These are phyloP conservation scores for Solidago caesia DNA, from an alignment of 129 eudicot genomes.

Conservation along the genomic window DNA sequence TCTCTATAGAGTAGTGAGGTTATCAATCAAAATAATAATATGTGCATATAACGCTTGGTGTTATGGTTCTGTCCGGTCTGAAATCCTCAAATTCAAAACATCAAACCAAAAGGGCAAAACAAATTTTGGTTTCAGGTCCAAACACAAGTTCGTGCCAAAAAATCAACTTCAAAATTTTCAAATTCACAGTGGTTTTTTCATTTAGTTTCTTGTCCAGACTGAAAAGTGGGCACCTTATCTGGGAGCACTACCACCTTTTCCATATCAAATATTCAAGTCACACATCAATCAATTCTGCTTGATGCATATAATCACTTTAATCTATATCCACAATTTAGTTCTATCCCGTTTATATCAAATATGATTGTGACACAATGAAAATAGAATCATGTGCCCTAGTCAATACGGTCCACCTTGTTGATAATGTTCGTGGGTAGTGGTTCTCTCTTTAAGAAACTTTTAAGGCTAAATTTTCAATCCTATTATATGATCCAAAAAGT, in stretches of 20 bases:
- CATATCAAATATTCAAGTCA: neutral
- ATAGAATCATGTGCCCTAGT: neutral
- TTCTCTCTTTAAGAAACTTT: neutral
- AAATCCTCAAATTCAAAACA: slow-evolving; percentile 1
- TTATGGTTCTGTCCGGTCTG: neutral
- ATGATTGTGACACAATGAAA: neutral
- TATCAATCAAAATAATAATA: neutral
- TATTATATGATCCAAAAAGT: slow-evolving; percentile 1
- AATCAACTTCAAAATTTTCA: neutral
- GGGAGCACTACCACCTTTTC: slow-evolving; percentile 11
- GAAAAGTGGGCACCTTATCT: neutral
- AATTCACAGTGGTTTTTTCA: neutral
- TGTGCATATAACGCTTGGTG: neutral
- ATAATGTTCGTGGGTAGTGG: slow-evolving; percentile 9
- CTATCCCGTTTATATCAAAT: neutral
- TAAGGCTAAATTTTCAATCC: neutral
- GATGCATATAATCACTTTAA: neutral
- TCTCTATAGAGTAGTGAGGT: neutral
- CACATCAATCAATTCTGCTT: neutral
- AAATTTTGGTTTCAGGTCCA: neutral
- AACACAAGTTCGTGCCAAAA: neutral
- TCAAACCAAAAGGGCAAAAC: slow-evolving; percentile 1
- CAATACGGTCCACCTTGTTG: slow-evolving; percentile 2
- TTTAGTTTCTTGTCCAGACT: neutral
- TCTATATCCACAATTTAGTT: neutral